Conservation (phyloP, 257 asterid genomes). For the Asclepias syriaca region DNA sequence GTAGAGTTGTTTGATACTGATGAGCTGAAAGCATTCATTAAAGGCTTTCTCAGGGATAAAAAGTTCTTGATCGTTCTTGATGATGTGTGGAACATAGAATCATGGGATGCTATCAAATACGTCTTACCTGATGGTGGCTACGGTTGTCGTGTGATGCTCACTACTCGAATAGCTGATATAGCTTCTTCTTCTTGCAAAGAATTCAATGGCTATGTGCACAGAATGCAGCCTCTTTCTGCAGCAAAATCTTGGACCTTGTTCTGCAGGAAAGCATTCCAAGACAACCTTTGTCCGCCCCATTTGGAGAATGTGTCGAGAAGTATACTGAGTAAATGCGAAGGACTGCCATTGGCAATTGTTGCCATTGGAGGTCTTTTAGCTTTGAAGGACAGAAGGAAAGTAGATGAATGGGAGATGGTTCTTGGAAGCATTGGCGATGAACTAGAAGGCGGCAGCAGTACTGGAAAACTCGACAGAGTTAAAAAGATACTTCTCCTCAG, state of each 20-base stretch:
- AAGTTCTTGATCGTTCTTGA: not conserved
- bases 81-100: not conserved
- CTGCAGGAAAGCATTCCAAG: not conserved
- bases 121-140: not conserved
- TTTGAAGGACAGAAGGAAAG: not conserved
- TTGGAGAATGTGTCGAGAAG: not conserved
- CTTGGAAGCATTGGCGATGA: not conserved
- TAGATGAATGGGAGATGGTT: not conserved
- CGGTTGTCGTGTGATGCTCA: not conserved
- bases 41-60: not conserved
- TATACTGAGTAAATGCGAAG: not conserved
- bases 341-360: not conserved
- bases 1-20: not conserved
- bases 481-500: not conserved
- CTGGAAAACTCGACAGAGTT: not conserved
- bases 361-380: not conserved
- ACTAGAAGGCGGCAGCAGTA: not conserved
- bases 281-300: not conserved
- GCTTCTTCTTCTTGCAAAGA: not conserved
- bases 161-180: not conserved
- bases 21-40: not conserved
- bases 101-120: conserved; percentile 1
- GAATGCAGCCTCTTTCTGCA: not conserved
- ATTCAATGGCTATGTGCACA: not conserved
- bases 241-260: not conserved